Conservation (phyloP, 768 basidiomycete species). For the Psilocybe cubensis region DNA sequence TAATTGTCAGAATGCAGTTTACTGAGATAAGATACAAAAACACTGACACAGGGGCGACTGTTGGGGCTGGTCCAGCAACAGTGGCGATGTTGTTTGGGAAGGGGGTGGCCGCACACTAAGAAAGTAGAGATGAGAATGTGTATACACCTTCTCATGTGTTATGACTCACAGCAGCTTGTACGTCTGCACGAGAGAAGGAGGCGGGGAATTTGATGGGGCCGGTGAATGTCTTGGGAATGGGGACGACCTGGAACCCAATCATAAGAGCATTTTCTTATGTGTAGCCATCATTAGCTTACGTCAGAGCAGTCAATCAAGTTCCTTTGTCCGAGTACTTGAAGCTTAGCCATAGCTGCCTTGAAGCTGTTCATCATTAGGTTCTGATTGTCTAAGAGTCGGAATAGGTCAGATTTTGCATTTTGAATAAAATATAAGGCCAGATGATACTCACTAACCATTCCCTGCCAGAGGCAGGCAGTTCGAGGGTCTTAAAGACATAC, state of each 20-base stretch:
- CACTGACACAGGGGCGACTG: constrained; percentile 10
- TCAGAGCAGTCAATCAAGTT: constrained; percentile 42
- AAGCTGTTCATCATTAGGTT: constrained; percentile 26
- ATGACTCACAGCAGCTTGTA: constrained; percentile 9
- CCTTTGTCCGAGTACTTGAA: constrained; percentile 34
- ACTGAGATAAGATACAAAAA: background rate
- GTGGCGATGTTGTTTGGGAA: constrained; percentile 14
- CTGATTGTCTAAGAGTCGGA: constrained; percentile 21
- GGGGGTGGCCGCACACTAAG: background rate
- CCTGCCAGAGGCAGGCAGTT: constrained; percentile 25
- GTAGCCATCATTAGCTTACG: constrained; percentile 18
- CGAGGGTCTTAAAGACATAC: constrained; percentile 18
- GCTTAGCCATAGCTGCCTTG: constrained; percentile 35
- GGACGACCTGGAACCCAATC: constrained; percentile 10
- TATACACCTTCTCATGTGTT: no score
- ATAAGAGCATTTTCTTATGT: background rate
- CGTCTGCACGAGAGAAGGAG: constrained; percentile 13
- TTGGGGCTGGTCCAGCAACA: constrained; percentile 14
- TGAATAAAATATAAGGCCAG: no score
- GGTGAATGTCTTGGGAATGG: constrained; percentile 10
- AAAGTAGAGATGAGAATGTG: background rate
- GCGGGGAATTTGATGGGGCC: constrained; percentile 22
- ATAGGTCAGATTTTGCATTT: background rate
- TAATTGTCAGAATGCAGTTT: background rate
- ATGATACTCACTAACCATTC: constrained; percentile 17